Evolutionary conservation across 1,284 basidiomycete genomes (phyloP).

Genomic region (Cutaneotrichosporon sp.): DNA sequence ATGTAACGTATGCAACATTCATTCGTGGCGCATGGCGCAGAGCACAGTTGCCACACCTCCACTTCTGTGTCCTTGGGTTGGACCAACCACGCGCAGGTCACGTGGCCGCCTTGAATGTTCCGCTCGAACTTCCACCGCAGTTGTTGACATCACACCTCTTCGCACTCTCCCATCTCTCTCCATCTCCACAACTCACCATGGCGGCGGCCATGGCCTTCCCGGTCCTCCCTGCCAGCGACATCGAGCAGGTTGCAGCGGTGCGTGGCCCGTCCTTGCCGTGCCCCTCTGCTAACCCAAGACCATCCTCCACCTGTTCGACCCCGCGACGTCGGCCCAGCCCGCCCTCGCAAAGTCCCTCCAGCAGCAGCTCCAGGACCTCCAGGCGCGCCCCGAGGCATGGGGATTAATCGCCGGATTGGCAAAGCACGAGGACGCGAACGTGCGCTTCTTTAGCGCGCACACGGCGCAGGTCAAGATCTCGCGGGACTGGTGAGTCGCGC

Average conservation of each 20-base stretch:
- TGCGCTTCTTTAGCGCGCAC: conserved; percentile 89
- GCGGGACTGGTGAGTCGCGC: conserved; percentile 80
- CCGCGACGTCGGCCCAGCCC: conserved; percentile 41
- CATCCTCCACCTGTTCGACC: conserved; percentile 47
- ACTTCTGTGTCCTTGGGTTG: too few species aligned
- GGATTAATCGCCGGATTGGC: conserved; percentile 51
- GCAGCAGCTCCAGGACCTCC: conserved; percentile 48
- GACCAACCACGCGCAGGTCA: background rate
- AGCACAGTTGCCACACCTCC: too few species aligned
- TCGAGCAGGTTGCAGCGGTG: conserved; percentile 43
- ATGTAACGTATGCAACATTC: too few species aligned
- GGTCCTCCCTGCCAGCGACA: conserved; percentile 36
- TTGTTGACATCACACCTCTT: conserved; percentile 6
- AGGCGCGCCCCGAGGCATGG: conserved; percentile 51
- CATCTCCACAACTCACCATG: too few species aligned
- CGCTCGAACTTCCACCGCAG: background rate
- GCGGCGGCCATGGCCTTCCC: conserved; percentile 30
- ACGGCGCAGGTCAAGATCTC: conserved; percentile 88
- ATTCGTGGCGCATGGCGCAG: too few species aligned
- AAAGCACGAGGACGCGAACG: conserved; percentile 64
- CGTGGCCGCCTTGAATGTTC: background rate
- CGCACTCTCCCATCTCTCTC: too few species aligned
- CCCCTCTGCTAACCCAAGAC: conserved; percentile 30
- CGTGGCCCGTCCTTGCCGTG: conserved; percentile 7
- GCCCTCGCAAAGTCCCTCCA: conserved; percentile 46